Conservation (phyloP, 2,329 filamentous ascomycete genomes). For the Paraphoma sp. region DNA sequence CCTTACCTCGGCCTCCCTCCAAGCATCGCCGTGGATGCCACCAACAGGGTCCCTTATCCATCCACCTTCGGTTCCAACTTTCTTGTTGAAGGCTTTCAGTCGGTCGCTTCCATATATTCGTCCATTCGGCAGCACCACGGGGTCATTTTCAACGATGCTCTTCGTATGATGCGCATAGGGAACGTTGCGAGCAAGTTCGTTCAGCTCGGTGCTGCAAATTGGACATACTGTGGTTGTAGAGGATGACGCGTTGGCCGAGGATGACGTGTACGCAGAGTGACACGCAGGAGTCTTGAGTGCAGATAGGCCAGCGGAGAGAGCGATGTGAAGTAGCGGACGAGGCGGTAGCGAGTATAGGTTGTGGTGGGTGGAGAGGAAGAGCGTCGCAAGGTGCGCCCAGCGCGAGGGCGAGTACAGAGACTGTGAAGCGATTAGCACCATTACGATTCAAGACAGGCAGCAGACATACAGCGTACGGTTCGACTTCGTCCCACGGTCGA, state of each 20-base stretch:
- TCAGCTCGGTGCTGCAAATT: constrained; percentile 94
- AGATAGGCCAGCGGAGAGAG: constrained; percentile 87
- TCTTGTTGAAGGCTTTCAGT: constrained; percentile 78
- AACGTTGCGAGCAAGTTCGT: constrained; percentile 84
- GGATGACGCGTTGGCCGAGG: constrained; percentile 61
- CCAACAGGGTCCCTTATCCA: constrained; percentile 75
- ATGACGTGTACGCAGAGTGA: constrained; percentile 71
- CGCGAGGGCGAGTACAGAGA: constrained; percentile 75
- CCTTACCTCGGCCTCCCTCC: constrained; percentile 66
- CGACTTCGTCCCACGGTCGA: constrained; percentile 64
- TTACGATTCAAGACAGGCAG: not conserved
- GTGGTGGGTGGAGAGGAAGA: constrained; percentile 89
- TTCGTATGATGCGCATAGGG: constrained; percentile 96
- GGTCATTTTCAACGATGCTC: constrained; percentile 87
- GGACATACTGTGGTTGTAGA: constrained; percentile 81
- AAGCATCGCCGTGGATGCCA: constrained; percentile 63
- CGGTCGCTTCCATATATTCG: constrained; percentile 81
- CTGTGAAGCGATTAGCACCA: constrained; percentile 49
- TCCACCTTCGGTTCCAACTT: constrained; percentile 71
- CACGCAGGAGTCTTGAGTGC: constrained; percentile 96
- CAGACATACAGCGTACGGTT: constrained; percentile 64
- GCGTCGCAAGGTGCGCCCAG: constrained; percentile 76
- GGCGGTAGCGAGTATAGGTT: constrained; percentile 81
- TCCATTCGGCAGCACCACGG: constrained; percentile 85
- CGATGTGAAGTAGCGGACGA: constrained; percentile 85